Conservation (phyloP, 2,329 filamentous ascomycete genomes). For the Diaporthe sp. region DNA sequence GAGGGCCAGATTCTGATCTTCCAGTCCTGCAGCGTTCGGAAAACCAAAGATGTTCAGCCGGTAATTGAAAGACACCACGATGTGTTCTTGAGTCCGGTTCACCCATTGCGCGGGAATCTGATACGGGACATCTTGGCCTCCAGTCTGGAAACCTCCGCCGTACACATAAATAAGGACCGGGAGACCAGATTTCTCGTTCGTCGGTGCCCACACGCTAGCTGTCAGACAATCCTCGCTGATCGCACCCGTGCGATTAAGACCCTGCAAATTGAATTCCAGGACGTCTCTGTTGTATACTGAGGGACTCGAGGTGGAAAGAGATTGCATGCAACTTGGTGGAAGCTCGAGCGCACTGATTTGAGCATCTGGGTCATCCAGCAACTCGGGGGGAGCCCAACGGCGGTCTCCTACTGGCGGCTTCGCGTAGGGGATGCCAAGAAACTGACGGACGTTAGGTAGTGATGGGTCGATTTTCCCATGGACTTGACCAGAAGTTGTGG, state of each 20-base stretch:
- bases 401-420: conserved; percentile 33
- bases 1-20: conserved; percentile 38
- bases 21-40: conserved; percentile 46
- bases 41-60: conserved; percentile 48
- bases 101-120: conserved; percentile 58
- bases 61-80: conserved; percentile 56
- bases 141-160: conserved; percentile 42
- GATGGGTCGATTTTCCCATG: conserved; percentile 5
- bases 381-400: conserved; percentile 34
- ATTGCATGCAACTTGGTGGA: conserved; percentile 18
- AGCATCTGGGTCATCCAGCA: conserved; percentile 11
- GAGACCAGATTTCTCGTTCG: conserved; percentile 48
- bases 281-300: conserved; percentile 22
- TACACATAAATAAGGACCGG: conserved; percentile 37
- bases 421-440: conserved; percentile 33
- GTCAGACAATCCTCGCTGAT: conserved; percentile 56
- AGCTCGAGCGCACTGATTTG: conserved; percentile 15
- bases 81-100: conserved; percentile 51
- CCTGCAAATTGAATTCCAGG: conserved; percentile 14
- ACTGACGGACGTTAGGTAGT: conserved; percentile 15
- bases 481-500: not conserved
- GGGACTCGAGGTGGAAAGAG: conserved; percentile 13
- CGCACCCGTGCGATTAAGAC: not conserved
- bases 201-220: conserved; percentile 60
- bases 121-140: conserved; percentile 55